A percentile compares a stretch with the other conserved stretches of the same genome.
These are phyloP conservation scores for Aspergillus eucalypticola DNA, from an alignment of 2,329 filamentous ascomycete genomes.

Conservation along the genomic window DNA sequence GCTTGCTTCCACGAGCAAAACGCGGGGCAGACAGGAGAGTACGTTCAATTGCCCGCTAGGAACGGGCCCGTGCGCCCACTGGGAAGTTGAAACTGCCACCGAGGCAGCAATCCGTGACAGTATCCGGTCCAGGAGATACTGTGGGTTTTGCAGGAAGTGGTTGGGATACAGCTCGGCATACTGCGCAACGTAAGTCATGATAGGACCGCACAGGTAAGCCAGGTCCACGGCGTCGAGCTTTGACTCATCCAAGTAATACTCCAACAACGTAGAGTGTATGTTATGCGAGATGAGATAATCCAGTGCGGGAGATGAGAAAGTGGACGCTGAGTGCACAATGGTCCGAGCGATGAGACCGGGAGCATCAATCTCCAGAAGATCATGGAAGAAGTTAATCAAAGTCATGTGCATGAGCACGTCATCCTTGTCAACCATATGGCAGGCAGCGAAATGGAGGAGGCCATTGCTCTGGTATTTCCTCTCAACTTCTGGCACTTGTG, in stretches of 20 bases:
- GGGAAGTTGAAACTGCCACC: slow-evolving; percentile 46
- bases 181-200: slow-evolving; percentile 59
- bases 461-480: slow-evolving; percentile 40
- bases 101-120: slow-evolving; percentile 50
- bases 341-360: slow-evolving; percentile 36
- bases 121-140: slow-evolving; percentile 47
- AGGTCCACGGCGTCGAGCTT: slow-evolving; percentile 53
- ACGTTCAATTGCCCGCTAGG: slow-evolving; percentile 58
- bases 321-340: slow-evolving; percentile 35
- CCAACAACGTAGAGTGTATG: slow-evolving; percentile 53
- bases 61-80: slow-evolving; percentile 56
- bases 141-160: slow-evolving; percentile 51
- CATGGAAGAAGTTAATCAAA: slow-evolving; percentile 58
- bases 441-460: slow-evolving; percentile 57
- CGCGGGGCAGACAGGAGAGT: slow-evolving; percentile 59
- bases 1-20: slow-evolving; percentile 50
- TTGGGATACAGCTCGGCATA: slow-evolving; percentile 58
- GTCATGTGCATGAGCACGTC: slow-evolving; percentile 64
- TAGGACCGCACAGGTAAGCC: slow-evolving; percentile 55
- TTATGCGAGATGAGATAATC: slow-evolving; percentile 55
- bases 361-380: slow-evolving; percentile 50
- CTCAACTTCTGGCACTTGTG: slow-evolving; percentile 57
- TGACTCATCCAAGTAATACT: slow-evolving; percentile 54
- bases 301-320: slow-evolving; percentile 46
- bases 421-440: slow-evolving; percentile 58